phyloP scores from a whole-genome alignment of 768 basidiomycete species.

The Kwoniella shandongensis region DNA sequence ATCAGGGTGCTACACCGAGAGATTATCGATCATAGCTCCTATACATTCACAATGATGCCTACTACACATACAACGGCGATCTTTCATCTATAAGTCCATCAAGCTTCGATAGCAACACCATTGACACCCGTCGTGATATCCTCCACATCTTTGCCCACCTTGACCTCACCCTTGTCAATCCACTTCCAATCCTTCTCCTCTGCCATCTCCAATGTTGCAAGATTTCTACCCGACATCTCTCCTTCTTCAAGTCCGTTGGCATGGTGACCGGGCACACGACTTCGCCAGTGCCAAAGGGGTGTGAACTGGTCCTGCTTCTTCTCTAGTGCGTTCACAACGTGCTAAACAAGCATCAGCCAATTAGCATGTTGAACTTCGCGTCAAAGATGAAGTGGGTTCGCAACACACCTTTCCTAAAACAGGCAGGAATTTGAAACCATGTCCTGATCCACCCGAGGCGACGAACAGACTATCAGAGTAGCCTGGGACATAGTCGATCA shows the following conservation, averaged over 20 bases:
- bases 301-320: slow-evolving; percentile 28
- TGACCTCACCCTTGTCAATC: slow-evolving; percentile 4
- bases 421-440: slow-evolving; percentile 39
- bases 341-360: slow-evolving; percentile 2
- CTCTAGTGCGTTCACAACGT: slow-evolving; percentile 32
- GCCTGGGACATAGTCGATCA: slow-evolving; percentile 33
- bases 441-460: slow-evolving; percentile 28
- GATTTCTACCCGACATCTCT: slow-evolving; percentile 21
- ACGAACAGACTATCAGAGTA: slow-evolving; percentile 30
- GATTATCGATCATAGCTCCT: neutral
- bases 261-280: slow-evolving; percentile 6
- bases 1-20: slow-evolving; percentile 18
- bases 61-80: too few relatives aligned
- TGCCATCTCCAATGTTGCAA: slow-evolving; percentile 27
- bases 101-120: neutral
- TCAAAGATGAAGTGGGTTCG: neutral
- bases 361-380: too few relatives aligned
- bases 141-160: slow-evolving; percentile 2
- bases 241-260: slow-evolving; percentile 34
- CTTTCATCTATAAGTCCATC: too few relatives aligned
- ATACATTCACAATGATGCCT: too few relatives aligned
- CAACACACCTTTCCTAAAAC: slow-evolving; percentile 23
- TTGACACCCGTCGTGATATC: neutral
- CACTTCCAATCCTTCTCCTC: slow-evolving; percentile 27
- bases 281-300: slow-evolving; percentile 25